Evolutionary conservation across 257 asterid species (phyloP), one percentile per base, ranked within the genome.

Genomic region (Vinca minor): DNA sequence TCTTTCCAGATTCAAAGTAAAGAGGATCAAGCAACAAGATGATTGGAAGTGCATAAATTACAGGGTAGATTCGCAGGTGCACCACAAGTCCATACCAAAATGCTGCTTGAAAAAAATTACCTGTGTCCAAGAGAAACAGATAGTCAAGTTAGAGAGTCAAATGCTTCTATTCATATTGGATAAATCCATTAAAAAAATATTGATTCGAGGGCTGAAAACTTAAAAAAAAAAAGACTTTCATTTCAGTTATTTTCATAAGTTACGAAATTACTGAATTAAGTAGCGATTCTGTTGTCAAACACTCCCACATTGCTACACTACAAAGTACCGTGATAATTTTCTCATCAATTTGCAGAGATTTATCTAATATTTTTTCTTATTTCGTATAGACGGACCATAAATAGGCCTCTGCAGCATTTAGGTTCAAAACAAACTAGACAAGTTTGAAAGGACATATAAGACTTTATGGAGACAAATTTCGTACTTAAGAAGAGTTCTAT

Each of bases 11-110:
- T 65, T 64, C 73, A 72, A 81, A 84, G 75, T 75, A 59, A 13
- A 21, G 69, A 2, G 95, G 97, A 77, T 84, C 94, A 56, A 89
- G 94, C 72, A 87, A 69, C 72, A 91, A 59, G 68, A 87, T 64
- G 25, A 87, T 83, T 17, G 98, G 96, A 75, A 93, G 87, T 46
- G 97, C 90, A 73, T 87, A 93, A 39, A 93, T 84, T 64, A 93
- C 85, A 31, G 96, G 98, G 73, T 89, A 93, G 69, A 93, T 78
- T 72, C 98, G 81, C 77, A 87, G 61, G 83, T 93, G 97, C 74
- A 93, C 98, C 54, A 89, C 94, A 34, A 89, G 85, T 52, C 97
- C 97, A 65, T 85, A 93, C 96, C 97, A 93, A 41, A 87, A 71
- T 71, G 97, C 95, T 73, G 98, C 98, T 81, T 93, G 97, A 26